Evolutionary conservation across 2,329 filamentous ascomycete species (phyloP).

Genomic region (Stachybotrys elegans): DNA sequence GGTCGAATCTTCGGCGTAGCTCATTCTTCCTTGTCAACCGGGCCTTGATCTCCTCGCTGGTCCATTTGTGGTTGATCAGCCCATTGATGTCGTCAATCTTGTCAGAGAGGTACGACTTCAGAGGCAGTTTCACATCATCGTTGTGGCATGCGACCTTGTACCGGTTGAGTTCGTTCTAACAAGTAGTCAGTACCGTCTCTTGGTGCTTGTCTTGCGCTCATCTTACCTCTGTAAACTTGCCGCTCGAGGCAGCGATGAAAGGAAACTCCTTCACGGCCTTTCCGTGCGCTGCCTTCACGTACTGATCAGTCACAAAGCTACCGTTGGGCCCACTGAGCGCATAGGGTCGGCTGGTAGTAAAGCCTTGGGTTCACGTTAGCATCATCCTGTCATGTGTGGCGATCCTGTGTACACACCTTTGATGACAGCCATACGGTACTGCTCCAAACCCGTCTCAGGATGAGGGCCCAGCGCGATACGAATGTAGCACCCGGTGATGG

Average conservation of each 20-base stretch:
- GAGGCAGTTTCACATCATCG: conserved; percentile 69
- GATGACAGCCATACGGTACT: conserved; percentile 85
- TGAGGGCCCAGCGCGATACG: conserved; percentile 80
- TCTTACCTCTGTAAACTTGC: conserved; percentile 72
- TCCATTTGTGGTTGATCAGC: conserved; percentile 76
- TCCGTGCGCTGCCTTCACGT: conserved; percentile 75
- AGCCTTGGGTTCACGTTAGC: conserved; percentile 48
- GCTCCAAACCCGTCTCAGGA: conserved; percentile 62
- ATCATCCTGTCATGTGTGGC: neutral
- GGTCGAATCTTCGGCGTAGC: conserved; percentile 61
- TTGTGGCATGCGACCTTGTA: conserved; percentile 71
- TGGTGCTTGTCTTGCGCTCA: too few relatives aligned
- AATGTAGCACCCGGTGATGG: conserved; percentile 78
- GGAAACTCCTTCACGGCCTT: conserved; percentile 81
- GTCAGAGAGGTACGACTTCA: conserved; percentile 59
- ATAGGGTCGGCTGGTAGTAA: conserved; percentile 76
- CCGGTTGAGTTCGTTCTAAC: conserved; percentile 70
- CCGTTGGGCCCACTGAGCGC: conserved; percentile 75
- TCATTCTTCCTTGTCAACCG: conserved; percentile 69
- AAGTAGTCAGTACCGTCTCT: too few relatives aligned
- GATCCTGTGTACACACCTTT: conserved; percentile 54
- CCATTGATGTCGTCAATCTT: conserved; percentile 80
- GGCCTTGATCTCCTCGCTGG: conserved; percentile 72
- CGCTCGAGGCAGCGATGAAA: conserved; percentile 86
- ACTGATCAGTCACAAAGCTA: conserved; percentile 78